These are phyloP conservation scores for Nicotiana noctiflora DNA, from an alignment of 257 asterid genomes.

Conservation along the genomic window DNA sequence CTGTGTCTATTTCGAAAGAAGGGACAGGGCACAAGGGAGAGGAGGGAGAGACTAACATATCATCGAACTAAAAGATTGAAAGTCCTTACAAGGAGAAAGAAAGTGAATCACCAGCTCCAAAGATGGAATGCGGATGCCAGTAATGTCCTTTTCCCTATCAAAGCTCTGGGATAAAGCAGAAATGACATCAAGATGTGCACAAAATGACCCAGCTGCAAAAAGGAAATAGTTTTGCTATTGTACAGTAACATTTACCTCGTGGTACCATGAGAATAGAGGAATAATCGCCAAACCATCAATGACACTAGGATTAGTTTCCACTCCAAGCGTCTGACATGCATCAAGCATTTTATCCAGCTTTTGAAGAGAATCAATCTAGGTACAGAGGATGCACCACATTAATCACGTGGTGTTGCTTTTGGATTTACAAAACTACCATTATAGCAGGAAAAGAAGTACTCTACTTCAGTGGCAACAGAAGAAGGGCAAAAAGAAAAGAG, in stretches of 20 bases:
- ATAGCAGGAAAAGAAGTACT: not conserved
- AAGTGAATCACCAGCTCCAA: constrained; percentile 93
- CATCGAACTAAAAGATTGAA: constrained; percentile 20
- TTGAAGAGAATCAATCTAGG: constrained; percentile 57
- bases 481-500: not conserved
- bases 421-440: not conserved
- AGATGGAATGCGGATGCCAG: constrained; percentile 64
- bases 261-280: constrained; percentile 88
- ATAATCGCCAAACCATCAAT: constrained; percentile 63
- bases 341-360: constrained; percentile 68
- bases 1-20: not conserved
- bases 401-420: not conserved
- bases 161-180: constrained; percentile 51
- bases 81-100: constrained; percentile 71
- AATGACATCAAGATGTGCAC: not conserved
- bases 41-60: not conserved
- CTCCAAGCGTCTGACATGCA: constrained; percentile 52
- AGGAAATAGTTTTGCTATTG: constrained; percentile 4
- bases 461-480: not conserved
- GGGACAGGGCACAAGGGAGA: not conserved
- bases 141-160: constrained; percentile 70
- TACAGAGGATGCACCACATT: not conserved
- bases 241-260: constrained; percentile 45
- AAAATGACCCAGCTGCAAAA: constrained; percentile 5
- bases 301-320: constrained; percentile 56